Percentiles rank a stretch among this genome's conserved stretches.
Evolutionary conservation across 192 early-diverging fungal species (phyloP).

Genomic region (Dissophora globulifera): DNA sequence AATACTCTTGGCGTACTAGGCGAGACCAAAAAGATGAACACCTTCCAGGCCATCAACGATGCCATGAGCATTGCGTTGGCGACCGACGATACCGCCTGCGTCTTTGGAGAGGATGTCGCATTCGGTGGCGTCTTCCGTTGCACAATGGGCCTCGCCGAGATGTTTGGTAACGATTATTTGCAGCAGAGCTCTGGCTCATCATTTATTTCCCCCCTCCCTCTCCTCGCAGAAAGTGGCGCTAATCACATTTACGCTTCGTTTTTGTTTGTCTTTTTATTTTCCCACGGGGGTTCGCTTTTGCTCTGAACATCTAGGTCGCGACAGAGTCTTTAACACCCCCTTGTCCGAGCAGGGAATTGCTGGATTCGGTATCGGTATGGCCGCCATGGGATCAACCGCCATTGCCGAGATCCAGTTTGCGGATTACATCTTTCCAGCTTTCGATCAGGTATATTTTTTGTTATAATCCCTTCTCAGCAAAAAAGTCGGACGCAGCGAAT

Average conservation of each 20-base stretch:
- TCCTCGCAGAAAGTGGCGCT: too few species aligned
- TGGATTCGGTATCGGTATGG: conserved; percentile 96
- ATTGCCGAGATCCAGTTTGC: conserved; percentile 99
- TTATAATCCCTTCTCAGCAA: neutral
- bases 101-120: conserved; percentile 98
- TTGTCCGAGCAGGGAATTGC: conserved; percentile 95
- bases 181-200: too few species aligned
- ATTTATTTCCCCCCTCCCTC: too few species aligned
- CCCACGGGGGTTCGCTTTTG: neutral
- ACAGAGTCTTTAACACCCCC: conserved; percentile 97
- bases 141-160: conserved; percentile 89
- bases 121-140: conserved; percentile 98
- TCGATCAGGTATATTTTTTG: conserved; percentile 80
- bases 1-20: conserved; percentile 36
- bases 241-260: too few species aligned
- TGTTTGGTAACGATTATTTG: conserved; percentile 71
- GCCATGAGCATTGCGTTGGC: conserved; percentile 89
- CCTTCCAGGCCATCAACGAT: conserved; percentile 95
- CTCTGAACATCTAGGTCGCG: conserved; percentile 56
- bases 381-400: conserved; percentile 92
- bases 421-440: conserved; percentile 98
- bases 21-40: conserved; percentile 91
- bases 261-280: conserved; percentile 13
- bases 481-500: neutral
- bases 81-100: conserved; percentile 88